Percentiles rank a stretch among this genome's conserved stretches.
Evolutionary conservation across 805 yeast genomes (phyloP).

Genomic region (Yamadazyma paraphyllophila): DNA sequence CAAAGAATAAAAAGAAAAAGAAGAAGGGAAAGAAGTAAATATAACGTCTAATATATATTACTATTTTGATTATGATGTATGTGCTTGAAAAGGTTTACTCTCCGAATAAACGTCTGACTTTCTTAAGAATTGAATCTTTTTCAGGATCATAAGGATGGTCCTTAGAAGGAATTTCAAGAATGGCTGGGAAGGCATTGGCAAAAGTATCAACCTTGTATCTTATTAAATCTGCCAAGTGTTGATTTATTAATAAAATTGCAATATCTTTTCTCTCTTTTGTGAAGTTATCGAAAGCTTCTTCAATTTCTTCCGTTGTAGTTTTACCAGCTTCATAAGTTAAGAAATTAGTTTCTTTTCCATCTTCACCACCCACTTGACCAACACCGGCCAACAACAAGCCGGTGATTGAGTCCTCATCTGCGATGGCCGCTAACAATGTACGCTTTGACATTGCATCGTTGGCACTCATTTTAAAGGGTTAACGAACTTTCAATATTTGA

Average conservation of each 20-base stretch:
- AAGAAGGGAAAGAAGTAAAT: constrained; percentile 22
- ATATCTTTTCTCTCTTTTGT: constrained; percentile 78
- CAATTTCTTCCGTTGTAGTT: constrained; percentile 74
- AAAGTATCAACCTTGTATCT: constrained; percentile 78
- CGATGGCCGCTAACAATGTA: constrained; percentile 86
- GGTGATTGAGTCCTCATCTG: constrained; percentile 96
- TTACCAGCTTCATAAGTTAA: constrained; percentile 71
- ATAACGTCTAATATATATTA: constrained; percentile 11
- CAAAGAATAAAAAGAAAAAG: constrained; percentile 23
- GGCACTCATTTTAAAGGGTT: constrained; percentile 21
- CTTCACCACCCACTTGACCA: constrained; percentile 74
- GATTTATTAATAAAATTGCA: constrained; percentile 90
- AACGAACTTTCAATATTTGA: not conserved
- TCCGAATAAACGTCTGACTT: constrained; percentile 93
- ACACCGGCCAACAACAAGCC: constrained; percentile 94
- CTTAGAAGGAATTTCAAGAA: constrained; percentile 94
- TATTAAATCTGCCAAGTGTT: constrained; percentile 89
- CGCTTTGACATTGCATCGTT: constrained; percentile 60
- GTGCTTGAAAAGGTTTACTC: constrained; percentile 46
- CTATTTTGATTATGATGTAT: not conserved
- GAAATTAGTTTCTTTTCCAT: constrained; percentile 76
- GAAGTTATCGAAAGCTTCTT: constrained; percentile 69
- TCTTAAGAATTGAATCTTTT: constrained; percentile 90
- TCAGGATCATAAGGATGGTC: constrained; percentile 99
- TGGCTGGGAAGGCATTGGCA: constrained; percentile 92